phyloP scores from a whole-genome alignment of 2,329 filamentous ascomycete species.

The Cladosporium sp. region DNA sequence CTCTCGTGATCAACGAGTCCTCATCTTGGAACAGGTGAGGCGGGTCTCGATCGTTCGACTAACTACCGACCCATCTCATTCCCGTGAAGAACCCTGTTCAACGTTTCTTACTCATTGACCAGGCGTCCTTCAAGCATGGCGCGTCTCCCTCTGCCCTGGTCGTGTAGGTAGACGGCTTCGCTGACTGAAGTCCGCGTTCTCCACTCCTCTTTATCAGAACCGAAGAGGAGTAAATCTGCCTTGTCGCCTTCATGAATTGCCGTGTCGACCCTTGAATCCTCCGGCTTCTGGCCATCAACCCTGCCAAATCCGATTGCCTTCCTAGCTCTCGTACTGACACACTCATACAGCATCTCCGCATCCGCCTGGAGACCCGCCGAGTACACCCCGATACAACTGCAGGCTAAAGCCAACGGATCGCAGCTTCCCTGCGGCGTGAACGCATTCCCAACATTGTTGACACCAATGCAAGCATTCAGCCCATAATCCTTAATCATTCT shows the following conservation, averaged over 20 bases:
- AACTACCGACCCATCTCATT: too few species aligned
- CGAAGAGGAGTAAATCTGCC: constrained; percentile 41
- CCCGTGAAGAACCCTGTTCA: too few species aligned
- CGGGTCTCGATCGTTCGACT: too few species aligned
- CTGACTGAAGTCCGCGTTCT: constrained; percentile 35
- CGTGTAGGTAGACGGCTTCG: constrained; percentile 40
- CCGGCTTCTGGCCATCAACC: constrained; percentile 38
- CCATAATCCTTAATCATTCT: constrained; percentile 54
- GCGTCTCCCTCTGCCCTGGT: constrained; percentile 28
- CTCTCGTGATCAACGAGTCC: too few species aligned
- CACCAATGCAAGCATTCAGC: constrained; percentile 55
- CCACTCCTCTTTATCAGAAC: constrained; percentile 33
- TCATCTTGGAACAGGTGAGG: too few species aligned
- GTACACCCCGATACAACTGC: constrained; percentile 59
- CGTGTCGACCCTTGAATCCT: constrained; percentile 16
- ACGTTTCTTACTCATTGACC: too few species aligned
- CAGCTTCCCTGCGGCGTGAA: constrained; percentile 65
- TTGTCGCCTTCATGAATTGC: constrained; percentile 30
- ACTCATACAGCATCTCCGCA: constrained; percentile 52
- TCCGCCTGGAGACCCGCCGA: constrained; percentile 58
- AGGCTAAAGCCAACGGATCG: constrained; percentile 59
- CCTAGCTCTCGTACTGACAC: constrained; percentile 30
- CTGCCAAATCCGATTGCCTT: constrained; percentile 26
- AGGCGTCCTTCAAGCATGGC: constrained; percentile 12
- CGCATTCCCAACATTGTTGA: constrained; percentile 70